Percentiles rank a stretch among this genome's conserved stretches.
phyloP scores from a whole-genome alignment of 306 rosid species.

The Abrus precatorius region DNA sequence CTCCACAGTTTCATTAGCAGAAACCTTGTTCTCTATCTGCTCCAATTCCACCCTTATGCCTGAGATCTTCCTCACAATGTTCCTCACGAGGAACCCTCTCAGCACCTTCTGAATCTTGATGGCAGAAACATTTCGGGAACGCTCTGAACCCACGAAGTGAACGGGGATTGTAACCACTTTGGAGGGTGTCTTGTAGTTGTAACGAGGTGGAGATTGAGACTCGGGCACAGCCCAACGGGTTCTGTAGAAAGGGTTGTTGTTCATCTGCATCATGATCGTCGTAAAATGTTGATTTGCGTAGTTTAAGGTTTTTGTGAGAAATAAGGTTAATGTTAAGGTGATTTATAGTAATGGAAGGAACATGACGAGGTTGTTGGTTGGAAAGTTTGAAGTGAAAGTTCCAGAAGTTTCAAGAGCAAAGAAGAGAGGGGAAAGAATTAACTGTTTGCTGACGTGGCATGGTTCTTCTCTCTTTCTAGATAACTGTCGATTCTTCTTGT shows the following conservation, averaged over 20 bases:
- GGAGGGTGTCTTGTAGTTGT: slow-evolving; percentile 37
- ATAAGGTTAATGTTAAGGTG: not conserved
- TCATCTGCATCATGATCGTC: slow-evolving; percentile 38
- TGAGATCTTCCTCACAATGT: slow-evolving; percentile 63
- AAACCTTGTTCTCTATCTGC: slow-evolving; percentile 52
- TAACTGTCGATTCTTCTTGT: slow-evolving; percentile 45
- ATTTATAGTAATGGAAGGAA: slow-evolving; percentile 19
- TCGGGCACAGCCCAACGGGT: slow-evolving; percentile 37
- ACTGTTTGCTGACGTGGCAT: slow-evolving; percentile 23
- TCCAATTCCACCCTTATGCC: slow-evolving; percentile 58
- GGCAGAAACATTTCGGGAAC: slow-evolving; percentile 48
- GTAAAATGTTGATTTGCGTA: not conserved
- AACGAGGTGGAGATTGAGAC: not conserved
- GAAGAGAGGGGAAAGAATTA: not conserved
- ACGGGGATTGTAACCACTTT: slow-evolving; percentile 74
- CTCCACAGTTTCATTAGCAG: slow-evolving; percentile 42
- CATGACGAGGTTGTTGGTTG: not conserved
- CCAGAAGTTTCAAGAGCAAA: slow-evolving; percentile 53
- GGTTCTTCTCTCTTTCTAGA: slow-evolving; percentile 25
- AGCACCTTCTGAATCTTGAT: slow-evolving; percentile 67
- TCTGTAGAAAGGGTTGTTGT: slow-evolving; percentile 43
- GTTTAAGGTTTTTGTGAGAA: not conserved
- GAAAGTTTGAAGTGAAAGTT: slow-evolving; percentile 40
- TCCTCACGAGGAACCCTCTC: slow-evolving; percentile 73
- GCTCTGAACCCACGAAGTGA: slow-evolving; percentile 55